Evolutionary conservation across 306 rosid species (phyloP), one percentile per base, ranked within the genome.

Genomic region (Comarum palustre): DNA sequence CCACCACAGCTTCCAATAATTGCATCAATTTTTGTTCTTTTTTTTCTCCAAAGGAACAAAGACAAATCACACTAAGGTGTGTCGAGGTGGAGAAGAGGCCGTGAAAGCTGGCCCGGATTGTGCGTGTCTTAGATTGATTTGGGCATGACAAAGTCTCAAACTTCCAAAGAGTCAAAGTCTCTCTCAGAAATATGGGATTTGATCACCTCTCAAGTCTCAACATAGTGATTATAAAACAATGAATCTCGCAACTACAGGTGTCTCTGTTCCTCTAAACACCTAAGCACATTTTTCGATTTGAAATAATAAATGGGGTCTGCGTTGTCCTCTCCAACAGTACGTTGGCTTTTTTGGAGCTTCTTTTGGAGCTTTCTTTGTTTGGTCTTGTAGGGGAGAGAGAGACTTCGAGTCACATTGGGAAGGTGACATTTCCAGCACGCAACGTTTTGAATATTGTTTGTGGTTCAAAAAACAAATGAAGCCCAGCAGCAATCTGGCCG

Each of bases 361-460:
- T n/a, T 31, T 31, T 64, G 69, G 73, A 69, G 4, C 45, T 39
- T 64, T 39, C 32, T 39, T 39, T 38, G 19, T 46, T 66, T 42
- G 54, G n/a, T 62, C 67, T 1, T 19, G 20, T 1, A 11, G 11
- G 22, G 11, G 22, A 29, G 25, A 25, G 22, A 12, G 14, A 61
- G 66, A 61, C 66, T 62, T 62, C 12, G 67, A 62, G 67, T 62
- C 55, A 68, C 68, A 20, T 31, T 29, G 1, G 20, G 20, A 78
- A 78, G 82, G 67, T 79, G 80, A 71, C 82, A 67, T 71, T 74
- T 48, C 77, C 84, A 79, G 71, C 84, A 77, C 82, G 81, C 84
- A 79, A 82, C 75, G 76, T 79, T 77, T 82, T 75, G 60, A 60
- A 76, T 69, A 46, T 14, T 46, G 54, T 71, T 75, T 80, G 48